Evolutionary conservation across 1,284 basidiomycete genomes (phyloP), one percentile per base, ranked within the genome.

Genomic region (Earliella scabrosa): DNA sequence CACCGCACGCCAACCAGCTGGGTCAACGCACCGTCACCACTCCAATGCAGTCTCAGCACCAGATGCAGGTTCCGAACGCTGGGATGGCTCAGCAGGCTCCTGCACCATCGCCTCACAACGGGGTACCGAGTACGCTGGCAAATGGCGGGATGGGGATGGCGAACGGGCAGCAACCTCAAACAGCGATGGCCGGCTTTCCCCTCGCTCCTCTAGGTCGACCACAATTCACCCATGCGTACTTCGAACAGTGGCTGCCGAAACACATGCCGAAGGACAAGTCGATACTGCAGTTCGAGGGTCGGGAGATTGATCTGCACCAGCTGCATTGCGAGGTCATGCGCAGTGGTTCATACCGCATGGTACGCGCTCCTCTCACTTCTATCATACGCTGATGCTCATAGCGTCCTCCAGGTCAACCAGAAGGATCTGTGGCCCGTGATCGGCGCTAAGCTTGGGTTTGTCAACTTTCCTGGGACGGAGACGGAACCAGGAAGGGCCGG

Each of bases 351-450:
- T 65, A 66, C 44, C 47, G 55, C 5, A 76, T 74, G 48, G 88
- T 87, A 65, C 65, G 78, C 72, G 21, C 13, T 52, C 23, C 27
- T 29, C 23, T 53, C 52, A 45, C 38, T 26, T 2, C 26, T 54
- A 24, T 8, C 27, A 26, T 23, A 35, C 29, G 21, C 41, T 46
- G 23, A 9, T 50, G 32, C 36, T 44, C 13, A 40, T 21, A 45
- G 31, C 10, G 31, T 34, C 43, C 35, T 45, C 29, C 49, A 88
- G 86, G 80, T 87, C n/a, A 73, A 74, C 18, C 68, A 73, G 53
- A 79, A 78, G 18, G 86, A 88, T 24, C 59, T 77, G 51, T 92
- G 89, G 90, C 66, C 79, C 13, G 71, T 85, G 43, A 81, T 92
- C 56, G 89, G 82, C 11, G 88, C 77, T 13, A 79, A 78, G 35